Conservation (phyloP, 1,139 yeast species). For the Yamadazyma friedrichii region DNA sequence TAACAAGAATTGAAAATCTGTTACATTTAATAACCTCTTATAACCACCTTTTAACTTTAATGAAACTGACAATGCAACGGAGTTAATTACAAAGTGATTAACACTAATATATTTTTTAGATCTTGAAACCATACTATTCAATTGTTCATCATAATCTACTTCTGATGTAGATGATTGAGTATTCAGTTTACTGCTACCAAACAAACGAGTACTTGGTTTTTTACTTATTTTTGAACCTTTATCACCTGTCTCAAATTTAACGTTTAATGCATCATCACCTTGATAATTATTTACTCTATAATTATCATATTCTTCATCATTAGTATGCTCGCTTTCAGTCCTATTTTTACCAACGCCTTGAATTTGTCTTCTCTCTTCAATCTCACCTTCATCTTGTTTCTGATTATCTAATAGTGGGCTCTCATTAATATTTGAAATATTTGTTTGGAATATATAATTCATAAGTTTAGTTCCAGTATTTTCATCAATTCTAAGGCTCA, state of each 20-base stretch:
- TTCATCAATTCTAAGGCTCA: conserved; percentile 60
- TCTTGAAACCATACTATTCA: conserved; percentile 57
- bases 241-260: background rate
- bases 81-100: conserved; percentile 44
- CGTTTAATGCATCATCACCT: background rate
- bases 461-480: conserved; percentile 55
- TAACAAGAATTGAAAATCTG: conserved; percentile 51
- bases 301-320: conserved; percentile 15
- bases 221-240: background rate
- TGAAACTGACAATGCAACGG: conserved; percentile 53
- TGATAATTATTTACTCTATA: background rate
- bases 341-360: conserved; percentile 3
- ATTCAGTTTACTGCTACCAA: conserved; percentile 6
- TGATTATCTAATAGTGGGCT: conserved; percentile 26
- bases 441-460: conserved; percentile 54
- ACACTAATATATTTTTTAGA: conserved; percentile 60
- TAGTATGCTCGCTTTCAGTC: background rate
- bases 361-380: conserved; percentile 1
- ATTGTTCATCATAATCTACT: conserved; percentile 34
- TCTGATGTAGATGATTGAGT: conserved; percentile 13
- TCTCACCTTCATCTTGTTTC: conserved; percentile 2
- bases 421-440: conserved; percentile 26
- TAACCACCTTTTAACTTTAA: conserved; percentile 57
- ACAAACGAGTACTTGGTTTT: background rate
- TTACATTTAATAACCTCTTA: conserved; percentile 58